phyloP scores from a whole-genome alignment of 2,329 filamentous ascomycete genomes.

The Colletotrichum tanaceti region DNA sequence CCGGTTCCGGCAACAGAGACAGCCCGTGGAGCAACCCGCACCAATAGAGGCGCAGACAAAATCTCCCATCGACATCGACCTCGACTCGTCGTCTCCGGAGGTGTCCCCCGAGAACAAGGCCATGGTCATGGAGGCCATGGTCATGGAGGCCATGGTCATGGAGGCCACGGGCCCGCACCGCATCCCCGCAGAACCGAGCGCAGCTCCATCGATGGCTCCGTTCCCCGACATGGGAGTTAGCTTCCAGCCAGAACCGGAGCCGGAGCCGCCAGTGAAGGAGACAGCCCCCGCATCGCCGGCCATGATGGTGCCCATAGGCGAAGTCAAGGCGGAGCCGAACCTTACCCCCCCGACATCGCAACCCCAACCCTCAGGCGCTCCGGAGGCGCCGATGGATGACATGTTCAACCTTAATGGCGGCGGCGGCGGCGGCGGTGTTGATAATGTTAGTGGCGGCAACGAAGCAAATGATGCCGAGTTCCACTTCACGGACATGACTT shows the following conservation, averaged over 20 bases:
- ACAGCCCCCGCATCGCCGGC: conserved; percentile 39
- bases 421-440: conserved; percentile 34
- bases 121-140: conserved; percentile 16
- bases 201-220: conserved; percentile 60
- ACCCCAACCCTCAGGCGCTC: conserved; percentile 41
- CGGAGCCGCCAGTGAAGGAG: conserved; percentile 37
- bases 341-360: conserved; percentile 31
- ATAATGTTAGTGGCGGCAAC: conserved; percentile 27
- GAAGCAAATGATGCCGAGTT: conserved; percentile 51
- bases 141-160: conserved; percentile 10
- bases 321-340: conserved; percentile 47
- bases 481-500: conserved; percentile 68
- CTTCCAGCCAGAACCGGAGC: conserved; percentile 46
- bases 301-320: conserved; percentile 46
- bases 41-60: conserved; percentile 52
- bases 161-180: conserved; percentile 30
- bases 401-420: conserved; percentile 31
- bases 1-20: conserved; percentile 46
- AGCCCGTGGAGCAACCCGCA: conserved; percentile 40
- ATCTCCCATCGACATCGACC: conserved; percentile 51
- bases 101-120: conserved; percentile 22
- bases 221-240: conserved; percentile 69
- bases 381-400: conserved; percentile 41
- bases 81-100: conserved; percentile 50
- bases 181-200: conserved; percentile 33